Evolutionary conservation across 768 basidiomycete species (phyloP), one percentile per base, ranked within the genome.

Genomic region (Termitomyces bulborhizus): DNA sequence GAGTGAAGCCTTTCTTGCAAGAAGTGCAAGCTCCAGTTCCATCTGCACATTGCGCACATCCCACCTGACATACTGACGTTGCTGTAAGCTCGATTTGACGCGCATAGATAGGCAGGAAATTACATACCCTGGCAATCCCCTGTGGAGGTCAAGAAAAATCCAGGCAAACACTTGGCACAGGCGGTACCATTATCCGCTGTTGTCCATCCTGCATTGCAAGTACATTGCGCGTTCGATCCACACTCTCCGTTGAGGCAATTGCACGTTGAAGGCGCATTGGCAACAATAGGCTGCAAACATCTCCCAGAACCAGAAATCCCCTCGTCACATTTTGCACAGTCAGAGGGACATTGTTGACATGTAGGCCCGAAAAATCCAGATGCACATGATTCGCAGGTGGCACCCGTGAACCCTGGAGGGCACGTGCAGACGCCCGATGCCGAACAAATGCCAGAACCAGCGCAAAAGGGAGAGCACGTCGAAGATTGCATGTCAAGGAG

Each of bases 181-280:
- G 82, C 79, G 0, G 87, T 91, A 6, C 90, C 89, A 61, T 90
- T 86, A 46, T 72, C 71, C 1, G 77, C 83, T 0, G 80, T 79
- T 1, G 80, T 81, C 86, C 88, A 95, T 0, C 93, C 93, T 0
- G 83, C 65, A 60, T 85, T 85, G 66, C 93, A 95, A 4, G 78
- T 68, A 63, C 93, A 93, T 57, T 86, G 81, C 0, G 88, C 85
- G 54, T 80, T 78, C 0, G 78, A 60, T 1, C 78, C 78, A 68
- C 93, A 96, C 44, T 81, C 68, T 2, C 93, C 93, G 62, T 94
- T 94, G 48, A 85, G 58, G 64, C 93, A 96, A 63, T 91, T 87
- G 69, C 93, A 96, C 1, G 77, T 78, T 36, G 81, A 77, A 2
- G 87, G 81, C 2, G 76, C 71, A 60, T 84, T 81, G 36, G 69